Conservation (phyloP, 2,329 filamentous ascomycete species). For the Cordyceps javanica region DNA sequence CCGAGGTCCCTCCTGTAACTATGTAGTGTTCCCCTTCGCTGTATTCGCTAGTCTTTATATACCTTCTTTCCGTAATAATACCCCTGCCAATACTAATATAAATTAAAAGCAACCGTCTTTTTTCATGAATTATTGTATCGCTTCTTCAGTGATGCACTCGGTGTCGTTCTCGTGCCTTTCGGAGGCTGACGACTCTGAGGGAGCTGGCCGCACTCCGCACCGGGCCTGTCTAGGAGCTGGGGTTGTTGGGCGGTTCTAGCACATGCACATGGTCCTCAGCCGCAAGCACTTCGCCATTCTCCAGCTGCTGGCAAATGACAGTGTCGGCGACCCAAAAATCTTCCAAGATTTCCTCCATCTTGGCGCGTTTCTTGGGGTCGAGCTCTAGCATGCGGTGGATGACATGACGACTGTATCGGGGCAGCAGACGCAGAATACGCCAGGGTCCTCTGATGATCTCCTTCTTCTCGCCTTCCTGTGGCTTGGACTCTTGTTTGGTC, state of each 20-base stretch:
- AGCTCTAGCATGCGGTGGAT: conserved; percentile 90
- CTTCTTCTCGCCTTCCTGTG: conserved; percentile 45
- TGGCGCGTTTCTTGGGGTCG: conserved; percentile 75
- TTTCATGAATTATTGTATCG: not conserved
- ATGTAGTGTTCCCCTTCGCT: conserved; percentile 2
- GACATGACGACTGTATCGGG: conserved; percentile 83
- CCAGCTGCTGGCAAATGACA: conserved; percentile 74
- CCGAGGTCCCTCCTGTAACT: conserved; percentile 8
- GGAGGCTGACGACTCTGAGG: conserved; percentile 5
- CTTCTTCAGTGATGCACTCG: not conserved
- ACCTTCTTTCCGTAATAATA: not conserved
- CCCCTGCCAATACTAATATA: not conserved
- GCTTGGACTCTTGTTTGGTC: conserved; percentile 7
- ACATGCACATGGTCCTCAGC: conserved; percentile 78
- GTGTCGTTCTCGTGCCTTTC: not conserved
- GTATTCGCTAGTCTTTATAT: conserved; percentile 1
- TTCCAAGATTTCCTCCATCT: conserved; percentile 75
- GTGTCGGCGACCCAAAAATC: conserved; percentile 89
- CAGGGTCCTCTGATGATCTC: conserved; percentile 89
- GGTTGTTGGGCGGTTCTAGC: conserved; percentile 62
- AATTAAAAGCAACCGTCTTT: not conserved
- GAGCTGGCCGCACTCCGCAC: not conserved
- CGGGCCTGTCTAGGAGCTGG: conserved; percentile 16
- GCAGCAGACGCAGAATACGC: conserved; percentile 79
- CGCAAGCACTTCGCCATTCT: conserved; percentile 60